Evolutionary conservation across 352 stramenopile genomes (phyloP).

Genomic region (Phytophthora hibernalis): DNA sequence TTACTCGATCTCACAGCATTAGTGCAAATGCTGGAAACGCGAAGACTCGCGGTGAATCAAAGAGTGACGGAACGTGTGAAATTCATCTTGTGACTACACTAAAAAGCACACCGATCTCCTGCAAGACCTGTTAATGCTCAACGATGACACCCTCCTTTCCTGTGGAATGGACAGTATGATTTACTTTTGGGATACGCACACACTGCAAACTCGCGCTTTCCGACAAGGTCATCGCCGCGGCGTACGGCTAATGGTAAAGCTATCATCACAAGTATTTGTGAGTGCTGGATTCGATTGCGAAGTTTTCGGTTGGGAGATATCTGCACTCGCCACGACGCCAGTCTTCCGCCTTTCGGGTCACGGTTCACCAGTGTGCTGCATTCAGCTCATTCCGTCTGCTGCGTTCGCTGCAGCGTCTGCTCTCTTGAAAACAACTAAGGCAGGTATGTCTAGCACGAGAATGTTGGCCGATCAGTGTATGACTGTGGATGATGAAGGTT

Average conservation of each 20-base stretch:
- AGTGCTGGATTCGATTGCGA: conserved; percentile 80
- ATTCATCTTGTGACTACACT: conserved; percentile 60
- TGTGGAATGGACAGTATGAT: conserved; percentile 85
- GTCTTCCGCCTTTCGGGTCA: conserved; percentile 80
- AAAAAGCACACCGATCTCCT: conserved; percentile 78
- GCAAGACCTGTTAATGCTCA: conserved; percentile 78
- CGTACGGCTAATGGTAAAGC: conserved; percentile 65
- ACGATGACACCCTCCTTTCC: conserved; percentile 68
- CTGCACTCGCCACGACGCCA: conserved; percentile 56
- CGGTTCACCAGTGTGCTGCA: conserved; percentile 67
- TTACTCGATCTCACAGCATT: conserved; percentile 37
- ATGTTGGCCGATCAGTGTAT: conserved; percentile 73
- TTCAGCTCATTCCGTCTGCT: conserved; percentile 64
- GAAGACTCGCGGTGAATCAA: conserved; percentile 26
- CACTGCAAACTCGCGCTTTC: conserved; percentile 50
- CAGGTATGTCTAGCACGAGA: conserved; percentile 18
- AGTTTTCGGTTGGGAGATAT: conserved; percentile 80
- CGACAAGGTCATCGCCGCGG: conserved; percentile 70
- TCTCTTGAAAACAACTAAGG: conserved; percentile 23
- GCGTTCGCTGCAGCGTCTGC: conserved; percentile 35
- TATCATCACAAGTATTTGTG: conserved; percentile 76
- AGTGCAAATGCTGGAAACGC: conserved; percentile 23
- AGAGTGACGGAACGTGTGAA: conserved; percentile 54
- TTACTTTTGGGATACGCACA: conserved; percentile 71
- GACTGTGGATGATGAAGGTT: conserved; percentile 81